Percentiles rank a stretch among this genome's conserved stretches.
Evolutionary conservation across 192 early-diverging fungal genomes (phyloP).

Genomic region (Podila verticillata): DNA sequence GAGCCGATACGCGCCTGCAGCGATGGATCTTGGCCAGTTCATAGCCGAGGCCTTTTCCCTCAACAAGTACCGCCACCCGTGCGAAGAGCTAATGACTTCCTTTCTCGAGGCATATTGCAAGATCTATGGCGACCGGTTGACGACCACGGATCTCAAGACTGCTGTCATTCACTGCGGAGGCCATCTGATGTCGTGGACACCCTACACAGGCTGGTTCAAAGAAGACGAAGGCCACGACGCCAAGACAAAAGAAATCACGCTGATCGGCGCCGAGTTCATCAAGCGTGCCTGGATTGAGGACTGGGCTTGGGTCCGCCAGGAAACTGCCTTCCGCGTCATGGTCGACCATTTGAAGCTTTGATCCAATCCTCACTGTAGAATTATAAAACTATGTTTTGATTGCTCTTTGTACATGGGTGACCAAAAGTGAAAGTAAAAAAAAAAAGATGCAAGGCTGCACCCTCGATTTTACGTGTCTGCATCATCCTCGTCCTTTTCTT

Average conservation of each 20-base stretch:
- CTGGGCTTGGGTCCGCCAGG: conserved; percentile 52
- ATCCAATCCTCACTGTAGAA: conserved; percentile 24
- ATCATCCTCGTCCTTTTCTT: conserved; percentile 13
- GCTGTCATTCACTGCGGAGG: conserved; percentile 51
- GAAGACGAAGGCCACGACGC: conserved; percentile 42
- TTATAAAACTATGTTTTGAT: conserved; percentile 19
- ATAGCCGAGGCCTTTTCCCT: conserved; percentile 48
- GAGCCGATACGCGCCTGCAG: conserved; percentile 41
- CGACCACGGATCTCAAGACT: conserved; percentile 38
- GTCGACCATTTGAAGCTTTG: conserved; percentile 43
- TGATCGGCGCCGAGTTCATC: conserved; percentile 46
- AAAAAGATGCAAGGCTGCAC: background rate
- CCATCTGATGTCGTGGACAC: conserved; percentile 52
- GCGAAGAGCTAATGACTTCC: conserved; percentile 37
- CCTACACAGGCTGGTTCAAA: conserved; percentile 45
- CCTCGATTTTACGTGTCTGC: conserved; percentile 2
- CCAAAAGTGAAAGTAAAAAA: conserved; percentile 1
- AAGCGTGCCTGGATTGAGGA: conserved; percentile 51
- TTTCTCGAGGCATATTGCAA: conserved; percentile 43
- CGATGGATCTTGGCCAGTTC: conserved; percentile 53
- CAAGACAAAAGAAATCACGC: conserved; percentile 32
- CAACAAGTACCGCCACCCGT: conserved; percentile 49
- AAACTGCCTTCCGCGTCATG: conserved; percentile 44
- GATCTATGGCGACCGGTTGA: conserved; percentile 30
- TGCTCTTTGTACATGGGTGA: background rate